A percentile compares a stretch with the other conserved stretches of the same genome.
phyloP scores from a whole-genome alignment of 2,329 filamentous ascomycete species.

The Trichoderma sp. region DNA sequence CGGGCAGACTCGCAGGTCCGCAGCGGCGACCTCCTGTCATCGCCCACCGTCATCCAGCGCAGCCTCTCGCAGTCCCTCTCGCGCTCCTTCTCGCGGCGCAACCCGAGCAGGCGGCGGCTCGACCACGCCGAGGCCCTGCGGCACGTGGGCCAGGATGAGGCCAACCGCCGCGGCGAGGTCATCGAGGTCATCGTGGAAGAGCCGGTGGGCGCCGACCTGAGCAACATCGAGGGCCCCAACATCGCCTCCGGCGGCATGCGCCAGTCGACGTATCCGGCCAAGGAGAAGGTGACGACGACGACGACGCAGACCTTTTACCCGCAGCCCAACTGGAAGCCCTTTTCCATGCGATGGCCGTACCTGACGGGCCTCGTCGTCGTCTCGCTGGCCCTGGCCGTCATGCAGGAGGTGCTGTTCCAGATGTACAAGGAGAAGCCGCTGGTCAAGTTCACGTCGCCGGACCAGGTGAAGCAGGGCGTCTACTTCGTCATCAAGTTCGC shows the following conservation, averaged over 20 bases:
- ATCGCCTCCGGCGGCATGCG: conserved; percentile 39
- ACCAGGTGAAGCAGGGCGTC: conserved; percentile 51
- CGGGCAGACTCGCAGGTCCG: conserved; percentile 51
- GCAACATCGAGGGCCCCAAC: conserved; percentile 52
- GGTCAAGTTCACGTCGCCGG: conserved; percentile 53
- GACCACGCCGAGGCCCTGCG: conserved; percentile 48
- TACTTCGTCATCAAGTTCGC: conserved; percentile 67
- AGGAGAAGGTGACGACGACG: conserved; percentile 38
- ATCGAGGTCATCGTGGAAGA: conserved; percentile 58
- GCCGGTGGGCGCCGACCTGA: conserved; percentile 52
- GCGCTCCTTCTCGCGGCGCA: conserved; percentile 47
- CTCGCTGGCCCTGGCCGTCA: conserved; percentile 54
- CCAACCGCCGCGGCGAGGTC: conserved; percentile 61
- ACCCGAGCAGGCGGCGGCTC: conserved; percentile 31
- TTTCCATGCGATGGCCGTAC: conserved; percentile 66
- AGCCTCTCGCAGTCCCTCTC: conserved; percentile 48
- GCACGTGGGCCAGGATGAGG: conserved; percentile 58
- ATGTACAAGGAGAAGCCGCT: conserved; percentile 50
- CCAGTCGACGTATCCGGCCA: conserved; percentile 44
- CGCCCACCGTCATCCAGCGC: conserved; percentile 40
- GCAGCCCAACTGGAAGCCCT: conserved; percentile 67
- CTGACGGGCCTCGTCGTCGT: conserved; percentile 56
- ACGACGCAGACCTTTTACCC: conserved; percentile 58
- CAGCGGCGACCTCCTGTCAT: conserved; percentile 53
- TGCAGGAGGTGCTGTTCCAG: conserved; percentile 59